Evolutionary conservation across 164 flowering plant species (phyloP).

Genomic region (Protea cynaroides): DNA sequence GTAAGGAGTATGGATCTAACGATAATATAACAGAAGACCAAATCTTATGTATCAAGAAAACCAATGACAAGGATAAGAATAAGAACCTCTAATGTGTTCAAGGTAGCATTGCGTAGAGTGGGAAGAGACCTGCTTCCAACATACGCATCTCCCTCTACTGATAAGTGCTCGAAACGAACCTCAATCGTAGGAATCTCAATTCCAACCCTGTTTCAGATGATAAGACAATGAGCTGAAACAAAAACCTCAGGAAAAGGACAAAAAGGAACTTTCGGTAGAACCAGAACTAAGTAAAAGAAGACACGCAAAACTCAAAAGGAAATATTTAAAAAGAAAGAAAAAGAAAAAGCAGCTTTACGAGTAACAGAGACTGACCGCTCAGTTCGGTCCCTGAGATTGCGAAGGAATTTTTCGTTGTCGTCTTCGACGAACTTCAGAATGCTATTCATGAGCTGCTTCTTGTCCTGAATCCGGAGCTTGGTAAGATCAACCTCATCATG

Average conservation of each 20-base stretch:
- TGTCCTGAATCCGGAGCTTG: slow-evolving; percentile 37
- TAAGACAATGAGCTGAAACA: too few relatives aligned
- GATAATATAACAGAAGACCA: too few relatives aligned
- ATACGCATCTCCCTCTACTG: slow-evolving; percentile 51
- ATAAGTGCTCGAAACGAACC: slow-evolving; percentile 51
- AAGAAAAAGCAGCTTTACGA: background rate
- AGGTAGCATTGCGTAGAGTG: slow-evolving; percentile 42
- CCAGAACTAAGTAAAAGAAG: background rate
- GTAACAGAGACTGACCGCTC: slow-evolving; percentile 34
- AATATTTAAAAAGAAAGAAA: background rate
- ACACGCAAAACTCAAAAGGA: background rate
- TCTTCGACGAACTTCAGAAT: slow-evolving; percentile 44
- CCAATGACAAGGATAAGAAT: background rate
- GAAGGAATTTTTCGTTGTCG: slow-evolving; percentile 45
- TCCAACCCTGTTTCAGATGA: slow-evolving; percentile 38
- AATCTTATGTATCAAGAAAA: background rate
- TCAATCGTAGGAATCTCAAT: slow-evolving; percentile 59
- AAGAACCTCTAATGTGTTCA: slow-evolving; percentile 49
- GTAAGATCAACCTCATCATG: slow-evolving; percentile 44
- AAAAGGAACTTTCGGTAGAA: background rate
- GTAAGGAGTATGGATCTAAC: background rate
- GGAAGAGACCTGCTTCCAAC: slow-evolving; percentile 65
- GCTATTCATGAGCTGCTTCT: slow-evolving; percentile 40
- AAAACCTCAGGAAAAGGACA: too few relatives aligned
- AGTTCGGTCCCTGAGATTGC: slow-evolving; percentile 33